Percentiles rank a stretch among this genome's conserved stretches.
phyloP scores from a whole-genome alignment of 805 yeast genomes.

The Starmerella davenportii region DNA sequence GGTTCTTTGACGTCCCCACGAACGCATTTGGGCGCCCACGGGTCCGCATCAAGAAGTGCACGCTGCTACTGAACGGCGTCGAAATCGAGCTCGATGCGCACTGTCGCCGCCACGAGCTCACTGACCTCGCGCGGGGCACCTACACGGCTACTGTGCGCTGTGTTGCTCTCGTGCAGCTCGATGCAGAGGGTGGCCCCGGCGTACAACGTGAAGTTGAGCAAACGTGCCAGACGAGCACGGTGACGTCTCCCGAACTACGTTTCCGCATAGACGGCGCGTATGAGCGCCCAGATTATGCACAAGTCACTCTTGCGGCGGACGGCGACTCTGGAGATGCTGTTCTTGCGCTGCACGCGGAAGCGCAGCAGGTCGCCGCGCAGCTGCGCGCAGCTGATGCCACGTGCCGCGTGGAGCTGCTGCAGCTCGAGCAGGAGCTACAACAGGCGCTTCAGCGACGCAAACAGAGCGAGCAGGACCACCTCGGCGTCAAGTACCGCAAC shows the following conservation, averaged over 20 bases:
- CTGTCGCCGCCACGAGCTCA: background rate
- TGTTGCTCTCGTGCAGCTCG: background rate
- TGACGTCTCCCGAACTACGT: background rate
- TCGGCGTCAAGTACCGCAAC: background rate
- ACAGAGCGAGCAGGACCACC: background rate
- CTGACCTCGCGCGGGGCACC: background rate
- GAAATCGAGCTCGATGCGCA: background rate
- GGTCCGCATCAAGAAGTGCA: background rate
- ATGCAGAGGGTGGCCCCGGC: background rate
- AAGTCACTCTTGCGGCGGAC: background rate
- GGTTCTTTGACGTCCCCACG: background rate
- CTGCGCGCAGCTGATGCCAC: background rate
- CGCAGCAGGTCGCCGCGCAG: background rate
- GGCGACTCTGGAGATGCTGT: background rate
- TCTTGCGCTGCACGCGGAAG: background rate
- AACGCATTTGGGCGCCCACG: background rate
- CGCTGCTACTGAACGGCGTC: background rate
- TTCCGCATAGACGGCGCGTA: background rate
- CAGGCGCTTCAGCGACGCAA: background rate
- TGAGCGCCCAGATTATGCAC: background rate
- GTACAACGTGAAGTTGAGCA: background rate
- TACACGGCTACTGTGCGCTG: background rate
- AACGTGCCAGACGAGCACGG: background rate
- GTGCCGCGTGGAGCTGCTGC: background rate
- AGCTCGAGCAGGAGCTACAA: constrained; percentile 1